Base-by-base conservation (phyloP, 352 stramenopile species). In the Globisporangium okanoganense region DNA sequence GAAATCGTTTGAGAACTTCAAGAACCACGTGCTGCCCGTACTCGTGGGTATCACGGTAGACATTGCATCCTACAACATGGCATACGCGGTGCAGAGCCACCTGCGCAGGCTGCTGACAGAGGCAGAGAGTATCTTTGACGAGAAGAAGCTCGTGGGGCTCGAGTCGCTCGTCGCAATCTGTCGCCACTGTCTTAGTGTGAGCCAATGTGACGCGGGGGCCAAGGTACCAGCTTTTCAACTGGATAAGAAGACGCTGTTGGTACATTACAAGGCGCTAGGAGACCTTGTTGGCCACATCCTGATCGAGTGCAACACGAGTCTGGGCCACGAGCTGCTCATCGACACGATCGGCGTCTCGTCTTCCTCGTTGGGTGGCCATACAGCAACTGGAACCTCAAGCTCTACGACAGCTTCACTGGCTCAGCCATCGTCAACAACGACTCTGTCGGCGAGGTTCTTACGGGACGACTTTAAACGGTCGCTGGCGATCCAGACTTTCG, bases 11-110 rank as follows among this genome's bases (percentile, higher is more conserved):
- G 50, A 64, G 50, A 66, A 61, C 43, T 71, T 88, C 20, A 58
- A 63, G 25, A 60, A 56, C 8, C 71, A 64, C 0, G 67, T 83
- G 0, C n/a, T 92, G 0, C 73, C 78, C 5, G 60, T 71, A 22
- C 60, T 92, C 7, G 65, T 89, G 4, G 56, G 76, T 24, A 67
- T 94, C 12, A 82, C 82, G 8, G 31, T 82, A 7, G 70, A 60
- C 1, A 90, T 94, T 18, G 76, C 80, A 0, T 70, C 73, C 13
- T 92, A 90, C 69, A 92, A 91, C 51, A 81, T 88, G 78, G 43
- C 67, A 2, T 92, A 91, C 55, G 71, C 67, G 0, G 55, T 94
- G 1, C 71, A 92, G 25, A 92, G 75, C 41, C 85, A 94, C 54
- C 18, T 94, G 2, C 78, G 81, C 0, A 67, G 78, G 0, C 57